A percentile compares a stretch with the other conserved stretches of the same genome.
Evolutionary conservation across 1,139 yeast species (phyloP).

Genomic region (Taphrina confusa): DNA sequence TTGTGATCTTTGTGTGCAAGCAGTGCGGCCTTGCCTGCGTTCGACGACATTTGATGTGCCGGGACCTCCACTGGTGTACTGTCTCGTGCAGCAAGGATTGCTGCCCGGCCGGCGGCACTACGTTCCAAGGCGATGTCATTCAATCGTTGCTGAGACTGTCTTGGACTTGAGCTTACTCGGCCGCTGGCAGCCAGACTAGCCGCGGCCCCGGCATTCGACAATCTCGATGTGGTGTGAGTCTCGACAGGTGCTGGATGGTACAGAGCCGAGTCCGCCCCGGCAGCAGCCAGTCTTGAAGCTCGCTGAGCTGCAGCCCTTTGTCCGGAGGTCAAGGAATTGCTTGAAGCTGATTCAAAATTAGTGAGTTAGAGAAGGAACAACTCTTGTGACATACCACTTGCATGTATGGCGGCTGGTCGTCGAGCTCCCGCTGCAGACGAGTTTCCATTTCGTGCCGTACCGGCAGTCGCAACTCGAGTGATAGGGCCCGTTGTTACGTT

Average conservation of each 20-base stretch:
- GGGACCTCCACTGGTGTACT: slow-evolving; percentile 19
- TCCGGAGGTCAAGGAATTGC: slow-evolving; percentile 12
- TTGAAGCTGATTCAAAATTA: not conserved
- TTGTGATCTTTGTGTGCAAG: slow-evolving; percentile 22
- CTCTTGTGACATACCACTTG: slow-evolving; percentile 6
- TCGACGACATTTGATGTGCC: slow-evolving; percentile 14
- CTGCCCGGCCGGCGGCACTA: slow-evolving; percentile 24
- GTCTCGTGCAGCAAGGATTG: slow-evolving; percentile 29
- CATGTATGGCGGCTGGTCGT: slow-evolving; percentile 12
- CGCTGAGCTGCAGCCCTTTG: slow-evolving; percentile 23
- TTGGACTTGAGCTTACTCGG: not conserved
- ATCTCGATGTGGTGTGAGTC: not conserved
- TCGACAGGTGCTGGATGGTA: slow-evolving; percentile 20
- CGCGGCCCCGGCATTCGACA: slow-evolving; percentile 31
- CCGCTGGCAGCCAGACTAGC: slow-evolving; percentile 28
- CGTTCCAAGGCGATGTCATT: slow-evolving; percentile 6
- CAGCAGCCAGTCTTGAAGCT: slow-evolving; percentile 28
- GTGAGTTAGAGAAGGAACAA: too few relatives aligned
- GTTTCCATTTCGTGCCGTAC: not conserved
- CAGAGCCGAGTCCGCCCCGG: slow-evolving; percentile 22
- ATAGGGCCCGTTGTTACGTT: not conserved
- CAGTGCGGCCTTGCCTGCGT: slow-evolving; percentile 31
- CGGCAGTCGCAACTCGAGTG: slow-evolving; percentile 3
- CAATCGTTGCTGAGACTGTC: slow-evolving; percentile 9
- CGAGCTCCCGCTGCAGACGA: not conserved